Percentiles rank a stretch among this genome's conserved stretches.
Conservation (phyloP, 495 filamentous ascomycete genomes). For the Trichoderma erinaceum region DNA sequence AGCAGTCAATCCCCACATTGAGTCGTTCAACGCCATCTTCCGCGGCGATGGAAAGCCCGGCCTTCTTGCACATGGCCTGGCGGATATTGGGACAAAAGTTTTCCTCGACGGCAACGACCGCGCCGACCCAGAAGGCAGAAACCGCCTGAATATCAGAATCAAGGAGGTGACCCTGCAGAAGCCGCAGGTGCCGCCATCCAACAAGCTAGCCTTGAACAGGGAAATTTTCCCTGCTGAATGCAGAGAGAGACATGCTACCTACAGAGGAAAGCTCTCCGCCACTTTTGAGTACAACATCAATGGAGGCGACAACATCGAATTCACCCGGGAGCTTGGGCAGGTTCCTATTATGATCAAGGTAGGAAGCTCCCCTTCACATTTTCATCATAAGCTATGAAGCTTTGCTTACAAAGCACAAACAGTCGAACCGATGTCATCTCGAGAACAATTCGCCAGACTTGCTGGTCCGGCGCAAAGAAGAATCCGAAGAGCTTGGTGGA, state of each 20-base stretch:
- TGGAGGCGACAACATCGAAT: slow-evolving; percentile 71
- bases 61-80: slow-evolving; percentile 67
- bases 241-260: slow-evolving; percentile 87
- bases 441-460: slow-evolving; percentile 73
- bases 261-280: slow-evolving; percentile 77
- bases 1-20: slow-evolving; percentile 81
- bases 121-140: slow-evolving; percentile 50
- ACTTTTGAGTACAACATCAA: slow-evolving; percentile 79
- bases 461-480: slow-evolving; percentile 80
- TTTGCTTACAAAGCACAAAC: slow-evolving; percentile 17
- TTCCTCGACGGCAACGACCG: slow-evolving; percentile 73
- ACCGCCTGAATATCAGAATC: slow-evolving; percentile 66
- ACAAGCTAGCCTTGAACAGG: slow-evolving; percentile 74
- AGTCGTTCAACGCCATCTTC: slow-evolving; percentile 94
- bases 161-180: slow-evolving; percentile 74
- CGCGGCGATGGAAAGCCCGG: slow-evolving; percentile 52
- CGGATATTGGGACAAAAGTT: slow-evolving; percentile 83
- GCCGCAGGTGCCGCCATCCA: slow-evolving; percentile 63
- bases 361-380: slow-evolving; percentile 17
- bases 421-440: slow-evolving; percentile 87
- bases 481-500: slow-evolving; percentile 86
- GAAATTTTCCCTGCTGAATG: slow-evolving; percentile 90
- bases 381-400: neutral
- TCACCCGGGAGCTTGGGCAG: slow-evolving; percentile 75
- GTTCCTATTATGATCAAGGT: slow-evolving; percentile 91